These are phyloP conservation scores for Paecilomyces dactylethromorphus DNA, from an alignment of 2,329 filamentous ascomycete genomes.

Conservation along the genomic window DNA sequence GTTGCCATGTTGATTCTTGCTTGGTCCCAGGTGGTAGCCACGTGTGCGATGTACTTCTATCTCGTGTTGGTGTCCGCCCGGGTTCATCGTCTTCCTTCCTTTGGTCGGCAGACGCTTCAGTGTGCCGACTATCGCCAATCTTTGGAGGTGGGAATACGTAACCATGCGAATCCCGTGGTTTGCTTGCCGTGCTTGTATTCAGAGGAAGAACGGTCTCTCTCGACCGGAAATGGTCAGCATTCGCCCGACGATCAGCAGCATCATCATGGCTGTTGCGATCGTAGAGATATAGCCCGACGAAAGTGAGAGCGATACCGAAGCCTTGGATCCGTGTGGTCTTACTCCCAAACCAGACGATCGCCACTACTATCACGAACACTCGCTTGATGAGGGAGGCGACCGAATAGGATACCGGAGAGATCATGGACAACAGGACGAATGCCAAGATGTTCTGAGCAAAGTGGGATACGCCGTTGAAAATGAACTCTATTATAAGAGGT, in stretches of 20 bases:
- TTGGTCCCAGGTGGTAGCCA: slow-evolving; percentile 76
- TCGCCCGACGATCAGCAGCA: slow-evolving; percentile 75
- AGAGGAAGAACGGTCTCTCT: slow-evolving; percentile 62
- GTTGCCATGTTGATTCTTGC: slow-evolving; percentile 77
- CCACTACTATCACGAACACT: slow-evolving; percentile 91
- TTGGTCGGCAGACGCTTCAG: slow-evolving; percentile 14
- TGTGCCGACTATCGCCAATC: slow-evolving; percentile 11
- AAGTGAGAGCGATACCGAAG: slow-evolving; percentile 79
- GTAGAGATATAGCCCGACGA: slow-evolving; percentile 89
- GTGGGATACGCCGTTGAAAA: slow-evolving; percentile 96
- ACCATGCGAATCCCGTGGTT: slow-evolving; percentile 30
- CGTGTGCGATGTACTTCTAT: slow-evolving; percentile 31
- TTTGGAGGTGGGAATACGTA: slow-evolving; percentile 26
- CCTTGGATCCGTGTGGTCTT: slow-evolving; percentile 77
- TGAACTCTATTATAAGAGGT: slow-evolving; percentile 66
- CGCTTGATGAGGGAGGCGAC: slow-evolving; percentile 95
- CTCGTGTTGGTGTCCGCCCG: slow-evolving; percentile 34
- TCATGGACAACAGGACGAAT: slow-evolving; percentile 84
- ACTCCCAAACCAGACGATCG: slow-evolving; percentile 93
- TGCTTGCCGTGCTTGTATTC: slow-evolving; percentile 32
- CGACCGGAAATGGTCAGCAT: slow-evolving; percentile 56
- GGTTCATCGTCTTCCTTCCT: slow-evolving; percentile 43
- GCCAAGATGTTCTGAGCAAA: slow-evolving; percentile 95
- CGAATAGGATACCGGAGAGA: slow-evolving; percentile 94
- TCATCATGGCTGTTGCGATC: slow-evolving; percentile 85